Percentiles rank a stretch among this genome's conserved stretches.
Conservation (phyloP, 1,284 basidiomycete genomes). For the Stygiomarasmius scandens region DNA sequence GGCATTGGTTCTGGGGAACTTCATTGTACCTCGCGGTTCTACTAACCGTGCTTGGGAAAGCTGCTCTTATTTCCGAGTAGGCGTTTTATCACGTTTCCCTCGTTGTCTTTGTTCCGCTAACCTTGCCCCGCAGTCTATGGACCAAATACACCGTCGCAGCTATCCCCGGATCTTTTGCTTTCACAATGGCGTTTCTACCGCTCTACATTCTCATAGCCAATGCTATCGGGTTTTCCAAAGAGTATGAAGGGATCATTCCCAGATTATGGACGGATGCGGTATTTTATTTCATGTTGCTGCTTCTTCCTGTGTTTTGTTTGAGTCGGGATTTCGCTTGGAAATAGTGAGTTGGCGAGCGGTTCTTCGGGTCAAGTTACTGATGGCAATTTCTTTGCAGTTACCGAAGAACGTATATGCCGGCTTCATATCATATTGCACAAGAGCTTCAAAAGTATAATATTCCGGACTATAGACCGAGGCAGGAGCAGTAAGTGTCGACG, state of each 20-base stretch:
- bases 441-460: conserved; percentile 98
- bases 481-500: conserved; percentile 95
- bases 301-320: conserved; percentile 89
- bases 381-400: conserved; percentile 56
- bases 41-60: conserved; percentile 95
- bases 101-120: background rate
- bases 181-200: conserved; percentile 93
- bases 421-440: conserved; percentile 96
- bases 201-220: conserved; percentile 91
- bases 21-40: conserved; percentile 92
- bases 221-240: conserved; percentile 85
- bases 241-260: conserved; percentile 86
- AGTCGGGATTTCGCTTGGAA: conserved; percentile 95
- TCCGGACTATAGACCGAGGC: conserved; percentile 94
- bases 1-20: conserved; percentile 99
- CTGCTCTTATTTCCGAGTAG: conserved; percentile 95
- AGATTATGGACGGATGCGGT: conserved; percentile 85
- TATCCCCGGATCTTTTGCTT: conserved; percentile 94
- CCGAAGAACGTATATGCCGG: conserved; percentile 86
- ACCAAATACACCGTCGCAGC: conserved; percentile 98
- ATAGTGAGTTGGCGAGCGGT: conserved; percentile 63
- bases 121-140: conserved; percentile 74
- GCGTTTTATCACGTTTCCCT: too few species aligned
- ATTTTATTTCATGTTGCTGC: conserved; percentile 89
- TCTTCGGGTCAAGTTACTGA: background rate